Conservation (phyloP, 306 rosid genomes). For the Vigna reflexopilosa region DNA sequence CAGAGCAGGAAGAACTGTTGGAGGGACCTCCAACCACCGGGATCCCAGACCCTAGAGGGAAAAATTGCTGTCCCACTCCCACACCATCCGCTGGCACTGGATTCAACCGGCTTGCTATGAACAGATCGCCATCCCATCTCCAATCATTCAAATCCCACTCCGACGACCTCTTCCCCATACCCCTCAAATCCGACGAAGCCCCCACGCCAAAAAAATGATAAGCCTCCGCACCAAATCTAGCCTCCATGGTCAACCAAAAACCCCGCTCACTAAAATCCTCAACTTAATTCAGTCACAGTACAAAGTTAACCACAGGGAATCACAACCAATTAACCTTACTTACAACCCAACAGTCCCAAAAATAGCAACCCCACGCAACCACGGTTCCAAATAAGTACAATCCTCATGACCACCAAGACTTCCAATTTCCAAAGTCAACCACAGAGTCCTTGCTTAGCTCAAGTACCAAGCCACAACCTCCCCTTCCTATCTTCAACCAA, state of each 20-base stretch:
- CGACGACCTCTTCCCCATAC: slow-evolving; percentile 53
- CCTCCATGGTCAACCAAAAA: slow-evolving; percentile 60
- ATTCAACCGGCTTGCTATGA: slow-evolving; percentile 63
- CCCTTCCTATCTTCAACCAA: slow-evolving; percentile 6
- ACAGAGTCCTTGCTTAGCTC: slow-evolving; percentile 29
- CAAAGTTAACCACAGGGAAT: slow-evolving; percentile 39
- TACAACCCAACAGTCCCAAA: slow-evolving; percentile 64
- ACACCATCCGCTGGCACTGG: slow-evolving; percentile 56
- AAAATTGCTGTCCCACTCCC: slow-evolving; percentile 62
- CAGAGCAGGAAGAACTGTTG: slow-evolving; percentile 80
- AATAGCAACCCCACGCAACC: slow-evolving; percentile 59
- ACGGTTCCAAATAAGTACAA: slow-evolving; percentile 56
- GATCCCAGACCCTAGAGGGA: slow-evolving; percentile 66
- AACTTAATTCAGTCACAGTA: slow-evolving; percentile 34
- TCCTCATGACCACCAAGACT: slow-evolving; percentile 53
- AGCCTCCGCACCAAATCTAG: slow-evolving; percentile 66
- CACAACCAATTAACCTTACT: slow-evolving; percentile 38
- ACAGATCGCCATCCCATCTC: slow-evolving; percentile 93
- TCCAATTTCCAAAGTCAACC: slow-evolving; percentile 41
- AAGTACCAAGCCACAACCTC: slow-evolving; percentile 28
- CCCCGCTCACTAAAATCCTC: background rate
- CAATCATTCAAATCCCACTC: slow-evolving; percentile 90
- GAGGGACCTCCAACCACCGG: slow-evolving; percentile 66
- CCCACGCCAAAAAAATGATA: slow-evolving; percentile 51
- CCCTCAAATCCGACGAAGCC: slow-evolving; percentile 9